Percentiles rank a stretch among this genome's conserved stretches.
These are phyloP conservation scores for Aureobasidium namibiae DNA, from an alignment of 2,329 filamentous ascomycete genomes.

Conservation along the genomic window DNA sequence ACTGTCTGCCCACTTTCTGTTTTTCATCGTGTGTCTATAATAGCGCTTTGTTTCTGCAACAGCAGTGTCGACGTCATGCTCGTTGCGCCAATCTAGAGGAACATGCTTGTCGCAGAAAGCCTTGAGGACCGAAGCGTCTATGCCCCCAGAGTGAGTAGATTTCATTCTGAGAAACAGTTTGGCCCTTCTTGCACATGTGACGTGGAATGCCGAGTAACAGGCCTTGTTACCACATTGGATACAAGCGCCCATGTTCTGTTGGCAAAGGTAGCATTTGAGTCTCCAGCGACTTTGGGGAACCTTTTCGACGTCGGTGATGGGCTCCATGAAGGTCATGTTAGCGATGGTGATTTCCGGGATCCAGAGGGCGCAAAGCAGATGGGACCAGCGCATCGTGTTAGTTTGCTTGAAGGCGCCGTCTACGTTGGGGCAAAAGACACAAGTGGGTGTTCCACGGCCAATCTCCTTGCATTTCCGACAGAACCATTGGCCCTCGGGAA, in stretches of 20 bases:
- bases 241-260: conserved; percentile 94
- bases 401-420: conserved; percentile 99
- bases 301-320: conserved; percentile 95
- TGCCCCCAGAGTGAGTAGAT: conserved; percentile 70
- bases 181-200: conserved; percentile 85
- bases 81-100: conserved; percentile 76
- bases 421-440: conserved; percentile 96
- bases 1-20: conserved; percentile 84
- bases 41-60: conserved; percentile 78
- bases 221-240: conserved; percentile 98
- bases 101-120: conserved; percentile 96
- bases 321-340: conserved; percentile 96
- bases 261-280: conserved; percentile 89
- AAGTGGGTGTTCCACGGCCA: conserved; percentile 83
- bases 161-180: conserved; percentile 95
- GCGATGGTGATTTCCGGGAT: conserved; percentile 94
- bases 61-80: conserved; percentile 73
- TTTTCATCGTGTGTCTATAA: conserved; percentile 83
- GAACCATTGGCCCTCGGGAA: conserved; percentile 96
- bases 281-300: conserved; percentile 93
- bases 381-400: conserved; percentile 91
- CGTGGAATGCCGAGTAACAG: conserved; percentile 94
- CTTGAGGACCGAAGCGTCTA: conserved; percentile 77
- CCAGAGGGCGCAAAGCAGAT: conserved; percentile 95
- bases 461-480: conserved; percentile 95